phyloP scores from a whole-genome alignment of 164 flowering plant genomes.

The Buxus sempervirens region DNA sequence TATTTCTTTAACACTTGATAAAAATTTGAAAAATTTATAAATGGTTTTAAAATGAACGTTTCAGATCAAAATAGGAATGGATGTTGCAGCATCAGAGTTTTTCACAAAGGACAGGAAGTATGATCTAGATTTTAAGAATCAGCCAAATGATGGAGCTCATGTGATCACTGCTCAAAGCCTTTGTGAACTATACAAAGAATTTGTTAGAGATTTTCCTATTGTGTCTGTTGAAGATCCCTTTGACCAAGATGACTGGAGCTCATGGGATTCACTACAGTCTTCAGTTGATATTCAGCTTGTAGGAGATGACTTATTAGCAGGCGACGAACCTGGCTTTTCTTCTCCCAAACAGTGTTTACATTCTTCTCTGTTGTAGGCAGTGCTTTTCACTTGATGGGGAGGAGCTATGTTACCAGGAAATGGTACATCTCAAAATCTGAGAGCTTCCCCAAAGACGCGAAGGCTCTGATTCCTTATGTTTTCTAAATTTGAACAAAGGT shows the following conservation, averaged over 20 bases:
- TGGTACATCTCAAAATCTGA: too few species aligned
- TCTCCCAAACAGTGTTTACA: too few species aligned
- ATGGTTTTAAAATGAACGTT: constrained; percentile 9
- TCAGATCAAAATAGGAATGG: constrained; percentile 81
- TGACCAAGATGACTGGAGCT: constrained; percentile 98
- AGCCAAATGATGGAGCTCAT: constrained; percentile 92
- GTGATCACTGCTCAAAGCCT: constrained; percentile 64
- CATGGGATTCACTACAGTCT: constrained; percentile 79
- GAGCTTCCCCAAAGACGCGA: too few species aligned
- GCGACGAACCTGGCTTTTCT: too few species aligned
- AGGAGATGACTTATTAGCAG: constrained; percentile 97
- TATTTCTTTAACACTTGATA: background rate
- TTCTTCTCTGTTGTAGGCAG: too few species aligned
- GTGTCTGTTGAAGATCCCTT: constrained; percentile 98
- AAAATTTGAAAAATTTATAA: constrained; percentile 1
- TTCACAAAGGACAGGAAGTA: constrained; percentile 51
- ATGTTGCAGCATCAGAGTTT: constrained; percentile 79
- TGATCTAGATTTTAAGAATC: constrained; percentile 82
- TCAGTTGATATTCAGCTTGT: constrained; percentile 89
- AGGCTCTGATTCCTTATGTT: too few species aligned
- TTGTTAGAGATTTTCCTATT: constrained; percentile 85
- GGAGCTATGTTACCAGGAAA: too few species aligned
- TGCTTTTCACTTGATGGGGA: too few species aligned
- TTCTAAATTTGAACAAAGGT: too few species aligned
- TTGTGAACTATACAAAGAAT: constrained; percentile 75